Evolutionary conservation across 2,329 filamentous ascomycete species (phyloP).

Genomic region (Coniochaeta sp.): DNA sequence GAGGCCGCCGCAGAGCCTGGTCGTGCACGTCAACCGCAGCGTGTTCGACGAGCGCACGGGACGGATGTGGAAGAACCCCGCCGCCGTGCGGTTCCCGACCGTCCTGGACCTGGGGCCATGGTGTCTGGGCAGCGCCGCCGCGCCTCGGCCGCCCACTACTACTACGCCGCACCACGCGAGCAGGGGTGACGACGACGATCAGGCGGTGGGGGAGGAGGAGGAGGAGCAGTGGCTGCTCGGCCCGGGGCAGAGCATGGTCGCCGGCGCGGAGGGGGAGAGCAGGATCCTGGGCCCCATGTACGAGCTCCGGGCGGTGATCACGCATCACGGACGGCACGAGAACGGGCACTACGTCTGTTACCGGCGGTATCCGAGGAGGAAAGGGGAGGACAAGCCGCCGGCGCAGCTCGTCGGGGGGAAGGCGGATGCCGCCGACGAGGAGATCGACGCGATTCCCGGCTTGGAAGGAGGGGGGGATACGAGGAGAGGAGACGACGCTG

Average conservation of each 20-base stretch:
- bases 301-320: slow-evolving; percentile 74
- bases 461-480: slow-evolving; percentile 8
- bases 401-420: slow-evolving; percentile 15
- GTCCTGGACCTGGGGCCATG: slow-evolving; percentile 72
- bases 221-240: slow-evolving; percentile 65
- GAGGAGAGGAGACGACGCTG: slow-evolving; percentile 10
- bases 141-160: neutral
- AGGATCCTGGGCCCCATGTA: slow-evolving; percentile 57
- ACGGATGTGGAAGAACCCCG: slow-evolving; percentile 74
- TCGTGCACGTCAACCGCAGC: slow-evolving; percentile 85
- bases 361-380: slow-evolving; percentile 52
- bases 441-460: slow-evolving; percentile 16
- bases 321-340: slow-evolving; percentile 84
- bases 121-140: slow-evolving; percentile 60
- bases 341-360: slow-evolving; percentile 96
- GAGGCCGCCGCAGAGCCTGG: slow-evolving; percentile 71
- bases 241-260: slow-evolving; percentile 67
- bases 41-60: slow-evolving; percentile 82
- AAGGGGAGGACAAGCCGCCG: slow-evolving; percentile 8
- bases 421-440: slow-evolving; percentile 7
- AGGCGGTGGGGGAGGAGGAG: slow-evolving; percentile 16
- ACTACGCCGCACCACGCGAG: no score
- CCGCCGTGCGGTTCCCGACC: slow-evolving; percentile 69
- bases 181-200: no score
- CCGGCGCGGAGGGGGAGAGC: slow-evolving; percentile 38